Evolutionary conservation across 805 yeast genomes (phyloP), one percentile per base, ranked within the genome.

Genomic region (Tetrapisispora arboricola): DNA sequence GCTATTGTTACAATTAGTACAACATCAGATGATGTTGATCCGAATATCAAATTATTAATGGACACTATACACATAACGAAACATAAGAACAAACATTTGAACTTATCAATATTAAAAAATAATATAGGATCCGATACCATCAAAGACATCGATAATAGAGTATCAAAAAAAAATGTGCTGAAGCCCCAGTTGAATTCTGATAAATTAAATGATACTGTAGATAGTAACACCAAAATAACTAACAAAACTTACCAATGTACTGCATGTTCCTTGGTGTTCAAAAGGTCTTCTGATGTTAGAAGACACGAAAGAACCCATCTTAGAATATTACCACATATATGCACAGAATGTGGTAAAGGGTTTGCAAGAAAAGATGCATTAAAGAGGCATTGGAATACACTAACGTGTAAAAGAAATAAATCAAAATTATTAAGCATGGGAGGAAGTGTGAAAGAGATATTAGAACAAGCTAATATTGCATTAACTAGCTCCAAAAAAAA

Each of bases 351-450:
- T 64, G 84, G 84, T 25, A 83, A 82, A 54, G 87, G 90, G 0
- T 83, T 83, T 68, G 88, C 90, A 1, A 65, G 92, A 38, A 81
- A 80, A 51, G 92, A 83, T 61, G 90, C 90, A 0, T 64, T 83
- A 49, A 83, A 81, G 55, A 65, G 92, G 49, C 90, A 83, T 58
- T 66, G 67, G 43, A 82, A 80, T 37, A 83, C 92, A 0, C 63
- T 79, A 41, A 81, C 92, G 0, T 83, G 92, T 64, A 75, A 73
- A 50, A 56, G 90, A 43, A 83, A 83, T 54, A 72, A 83, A 33
- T 78, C 73, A 40, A 72, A 76, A 53, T 45, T 72, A 40, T 40
- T 66, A 20, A 50, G 50, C 32, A 49, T 60, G 18, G 65, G 62
- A 7, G 63, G 60, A 4, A 60, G 55, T 42, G 46, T 63, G 20